These are phyloP conservation scores for Vicia faba DNA, from an alignment of 306 rosid species.

Conservation along the genomic window DNA sequence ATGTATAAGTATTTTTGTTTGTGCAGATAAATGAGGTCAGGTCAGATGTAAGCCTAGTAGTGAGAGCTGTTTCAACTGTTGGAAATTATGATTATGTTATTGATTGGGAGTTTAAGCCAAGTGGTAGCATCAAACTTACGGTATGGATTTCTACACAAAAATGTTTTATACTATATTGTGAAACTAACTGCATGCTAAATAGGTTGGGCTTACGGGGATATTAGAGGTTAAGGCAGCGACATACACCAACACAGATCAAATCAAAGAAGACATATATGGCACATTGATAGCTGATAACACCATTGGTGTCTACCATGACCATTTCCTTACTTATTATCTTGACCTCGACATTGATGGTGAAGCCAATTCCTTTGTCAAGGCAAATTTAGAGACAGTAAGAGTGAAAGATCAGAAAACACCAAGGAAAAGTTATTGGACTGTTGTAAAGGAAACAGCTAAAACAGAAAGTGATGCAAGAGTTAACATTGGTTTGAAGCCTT, in stretches of 20 bases:
- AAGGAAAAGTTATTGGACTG: conserved; percentile 51
- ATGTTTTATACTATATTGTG: neutral
- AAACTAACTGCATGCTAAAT: conserved; percentile 13
- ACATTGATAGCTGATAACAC: conserved; percentile 50
- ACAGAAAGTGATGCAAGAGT: conserved; percentile 51
- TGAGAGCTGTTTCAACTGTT: conserved; percentile 50
- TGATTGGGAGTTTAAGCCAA: conserved; percentile 68
- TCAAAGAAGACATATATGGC: conserved; percentile 51
- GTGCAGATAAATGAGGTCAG: conserved; percentile 54
- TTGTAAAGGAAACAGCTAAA: conserved; percentile 41
- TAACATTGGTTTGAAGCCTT: conserved; percentile 43
- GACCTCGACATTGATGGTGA: conserved; percentile 65
- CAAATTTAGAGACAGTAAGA: conserved; percentile 38
- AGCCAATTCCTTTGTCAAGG: conserved; percentile 58
- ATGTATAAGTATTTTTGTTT: conserved; percentile 1
- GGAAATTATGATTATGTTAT: conserved; percentile 61
- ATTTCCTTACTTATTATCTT: conserved; percentile 51
- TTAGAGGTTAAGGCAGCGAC: conserved; percentile 39
- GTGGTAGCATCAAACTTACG: conserved; percentile 58
- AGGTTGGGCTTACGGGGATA: conserved; percentile 60
- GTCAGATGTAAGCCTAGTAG: conserved; percentile 53
- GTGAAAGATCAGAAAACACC: conserved; percentile 32
- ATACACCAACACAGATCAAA: conserved; percentile 44
- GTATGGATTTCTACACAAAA: conserved; percentile 36
- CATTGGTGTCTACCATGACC: conserved; percentile 62